phyloP scores from a whole-genome alignment of 164 flowering plant genomes.

The Annona cherimola region DNA sequence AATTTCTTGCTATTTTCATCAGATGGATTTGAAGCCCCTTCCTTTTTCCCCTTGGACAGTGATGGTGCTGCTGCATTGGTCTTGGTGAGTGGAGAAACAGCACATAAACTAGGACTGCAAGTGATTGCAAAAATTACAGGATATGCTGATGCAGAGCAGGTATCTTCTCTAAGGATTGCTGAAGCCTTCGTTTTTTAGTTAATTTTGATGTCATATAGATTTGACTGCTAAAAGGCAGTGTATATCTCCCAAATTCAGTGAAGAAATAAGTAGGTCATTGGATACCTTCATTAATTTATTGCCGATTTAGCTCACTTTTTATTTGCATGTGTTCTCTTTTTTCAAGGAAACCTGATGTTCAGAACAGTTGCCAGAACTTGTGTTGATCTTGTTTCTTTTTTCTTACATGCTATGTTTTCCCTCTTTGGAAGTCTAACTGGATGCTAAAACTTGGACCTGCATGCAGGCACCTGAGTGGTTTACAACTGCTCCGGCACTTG shows the following conservation, averaged over 20 bases:
- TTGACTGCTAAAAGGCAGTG: too few species aligned
- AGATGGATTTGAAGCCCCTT: not conserved
- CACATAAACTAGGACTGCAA: slow-evolving; percentile 58
- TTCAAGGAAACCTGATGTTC: slow-evolving; percentile 26
- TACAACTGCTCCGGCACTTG: slow-evolving; percentile 92
- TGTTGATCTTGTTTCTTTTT: too few species aligned
- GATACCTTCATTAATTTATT: too few species aligned
- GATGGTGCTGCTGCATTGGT: slow-evolving; percentile 97
- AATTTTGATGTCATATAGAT: too few species aligned
- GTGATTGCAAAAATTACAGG: slow-evolving; percentile 78
- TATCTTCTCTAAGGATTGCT: slow-evolving; percentile 14
- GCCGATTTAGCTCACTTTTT: too few species aligned
- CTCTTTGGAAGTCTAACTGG: not conserved
- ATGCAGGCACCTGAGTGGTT: slow-evolving; percentile 89
- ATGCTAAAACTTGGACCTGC: slow-evolving; percentile 9
- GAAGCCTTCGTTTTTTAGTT: not conserved
- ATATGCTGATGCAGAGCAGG: slow-evolving; percentile 97
- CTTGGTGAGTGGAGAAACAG: slow-evolving; percentile 82
- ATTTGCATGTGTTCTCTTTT: too few species aligned
- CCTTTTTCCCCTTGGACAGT: slow-evolving; percentile 22
- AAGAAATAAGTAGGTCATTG: too few species aligned
- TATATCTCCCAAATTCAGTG: too few species aligned
- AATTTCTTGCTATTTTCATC: too few species aligned
- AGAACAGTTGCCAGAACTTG: slow-evolving; percentile 14
- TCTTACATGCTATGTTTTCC: not conserved